A percentile compares a stretch with the other conserved stretches of the same genome.
Evolutionary conservation across 2,329 filamentous ascomycete species (phyloP).

Genomic region (Fonsecaea pedrosoi): DNA sequence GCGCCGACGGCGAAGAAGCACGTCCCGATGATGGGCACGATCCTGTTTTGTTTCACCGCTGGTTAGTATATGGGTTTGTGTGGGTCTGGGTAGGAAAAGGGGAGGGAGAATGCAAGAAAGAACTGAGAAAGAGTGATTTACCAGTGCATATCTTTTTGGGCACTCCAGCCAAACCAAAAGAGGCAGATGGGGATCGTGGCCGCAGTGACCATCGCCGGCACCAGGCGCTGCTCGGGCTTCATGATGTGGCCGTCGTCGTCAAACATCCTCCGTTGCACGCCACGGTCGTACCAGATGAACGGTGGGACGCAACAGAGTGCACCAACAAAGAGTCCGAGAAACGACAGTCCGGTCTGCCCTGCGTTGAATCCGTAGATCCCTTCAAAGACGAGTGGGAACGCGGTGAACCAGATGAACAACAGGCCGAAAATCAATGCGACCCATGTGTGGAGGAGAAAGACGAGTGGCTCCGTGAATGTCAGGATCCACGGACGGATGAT

Average conservation of each 20-base stretch:
- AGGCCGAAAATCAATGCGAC: slow-evolving; percentile 52
- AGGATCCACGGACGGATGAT: slow-evolving; percentile 52
- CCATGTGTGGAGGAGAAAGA: slow-evolving; percentile 53
- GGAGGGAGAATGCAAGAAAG: slow-evolving; percentile 48
- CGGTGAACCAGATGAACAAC: slow-evolving; percentile 55
- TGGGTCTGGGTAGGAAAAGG: neutral
- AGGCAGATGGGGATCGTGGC: slow-evolving; percentile 51
- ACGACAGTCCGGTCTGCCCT: slow-evolving; percentile 40
- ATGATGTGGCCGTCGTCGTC: neutral
- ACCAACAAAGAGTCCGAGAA: slow-evolving; percentile 46
- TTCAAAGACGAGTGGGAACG: slow-evolving; percentile 52
- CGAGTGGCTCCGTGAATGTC: slow-evolving; percentile 44
- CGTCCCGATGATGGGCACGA: slow-evolving; percentile 4
- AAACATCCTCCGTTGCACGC: slow-evolving; percentile 1
- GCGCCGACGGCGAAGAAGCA: slow-evolving; percentile 8
- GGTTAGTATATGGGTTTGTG: neutral
- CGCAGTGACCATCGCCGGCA: slow-evolving; percentile 46
- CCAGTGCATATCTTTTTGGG: slow-evolving; percentile 46
- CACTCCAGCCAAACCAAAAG: slow-evolving; percentile 53
- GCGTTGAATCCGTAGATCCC: slow-evolving; percentile 36
- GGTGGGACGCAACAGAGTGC: slow-evolving; percentile 47
- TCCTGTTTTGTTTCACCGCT: neutral
- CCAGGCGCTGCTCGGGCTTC: slow-evolving; percentile 48
- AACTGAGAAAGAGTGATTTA: slow-evolving; percentile 48
- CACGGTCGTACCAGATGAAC: slow-evolving; percentile 47